phyloP scores from a whole-genome alignment of 2,329 filamentous ascomycete species.

The Colletotrichum scovillei region DNA sequence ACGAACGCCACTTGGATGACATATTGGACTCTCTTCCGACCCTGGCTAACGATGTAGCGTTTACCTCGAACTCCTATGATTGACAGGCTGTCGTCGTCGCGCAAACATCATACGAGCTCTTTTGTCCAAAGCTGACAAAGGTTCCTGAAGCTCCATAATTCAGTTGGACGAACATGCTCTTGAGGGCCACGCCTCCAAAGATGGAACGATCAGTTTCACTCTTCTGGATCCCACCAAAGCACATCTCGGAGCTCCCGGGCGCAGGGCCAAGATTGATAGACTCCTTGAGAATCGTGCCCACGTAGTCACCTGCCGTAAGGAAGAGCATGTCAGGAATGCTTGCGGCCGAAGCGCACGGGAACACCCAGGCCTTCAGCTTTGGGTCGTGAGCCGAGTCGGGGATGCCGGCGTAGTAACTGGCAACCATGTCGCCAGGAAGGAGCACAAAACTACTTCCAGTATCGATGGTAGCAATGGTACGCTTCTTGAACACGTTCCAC shows the following conservation, averaged over 20 bases:
- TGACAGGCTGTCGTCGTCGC: conserved; percentile 12
- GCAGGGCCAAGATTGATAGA: conserved; percentile 67
- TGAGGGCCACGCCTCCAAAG: conserved; percentile 83
- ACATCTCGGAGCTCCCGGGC: conserved; percentile 62
- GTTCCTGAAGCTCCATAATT: conserved; percentile 18
- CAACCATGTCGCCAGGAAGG: conserved; percentile 64
- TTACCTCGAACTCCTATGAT: neutral
- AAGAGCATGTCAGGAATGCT: conserved; percentile 69
- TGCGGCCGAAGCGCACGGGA: conserved; percentile 65
- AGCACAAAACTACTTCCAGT: conserved; percentile 77
- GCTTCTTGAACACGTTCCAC: conserved; percentile 49
- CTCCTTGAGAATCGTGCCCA: conserved; percentile 64
- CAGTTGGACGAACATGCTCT: conserved; percentile 72
- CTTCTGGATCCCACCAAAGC: conserved; percentile 82
- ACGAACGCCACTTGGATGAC: neutral
- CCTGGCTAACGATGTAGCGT: neutral
- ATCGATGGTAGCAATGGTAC: conserved; percentile 69
- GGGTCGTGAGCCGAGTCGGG: conserved; percentile 61
- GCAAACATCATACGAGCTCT: conserved; percentile 24
- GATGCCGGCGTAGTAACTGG: conserved; percentile 70
- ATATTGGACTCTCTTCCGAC: neutral
- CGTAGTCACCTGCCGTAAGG: conserved; percentile 59
- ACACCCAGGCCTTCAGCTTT: conserved; percentile 61
- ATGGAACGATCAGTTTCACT: conserved; percentile 66
- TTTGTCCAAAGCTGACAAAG: conserved; percentile 25